phyloP scores from a whole-genome alignment of 179 eudicot genomes.

The Gypsophila paniculata region DNA sequence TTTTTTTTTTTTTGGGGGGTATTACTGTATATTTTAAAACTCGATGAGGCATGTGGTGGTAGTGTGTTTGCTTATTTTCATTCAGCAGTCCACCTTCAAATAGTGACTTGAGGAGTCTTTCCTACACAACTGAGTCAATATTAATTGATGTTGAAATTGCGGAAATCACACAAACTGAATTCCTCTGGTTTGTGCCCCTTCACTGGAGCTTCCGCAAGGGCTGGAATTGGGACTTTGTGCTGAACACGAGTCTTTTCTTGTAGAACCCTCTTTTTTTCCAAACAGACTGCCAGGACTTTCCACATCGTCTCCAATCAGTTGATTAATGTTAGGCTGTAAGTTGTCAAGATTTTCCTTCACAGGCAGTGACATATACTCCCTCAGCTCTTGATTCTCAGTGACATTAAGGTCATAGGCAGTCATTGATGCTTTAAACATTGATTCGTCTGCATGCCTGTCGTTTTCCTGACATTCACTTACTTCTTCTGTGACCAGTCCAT shows the following conservation, averaged over 20 bases:
- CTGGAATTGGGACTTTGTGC: conserved; percentile 37
- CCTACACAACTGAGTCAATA: no score
- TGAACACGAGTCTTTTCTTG: conserved; percentile 4
- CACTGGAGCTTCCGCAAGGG: conserved; percentile 44
- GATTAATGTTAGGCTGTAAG: conserved; percentile 10
- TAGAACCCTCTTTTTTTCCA: not conserved
- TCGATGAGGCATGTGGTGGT: no score
- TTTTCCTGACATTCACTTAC: no score
- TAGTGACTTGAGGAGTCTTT: no score
- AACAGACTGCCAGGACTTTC: not conserved
- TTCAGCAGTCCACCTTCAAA: no score
- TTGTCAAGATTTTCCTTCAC: conserved; percentile 11
- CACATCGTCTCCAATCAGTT: conserved; percentile 5
- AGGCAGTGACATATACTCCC: conserved; percentile 25
- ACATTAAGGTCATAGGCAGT: conserved; percentile 27
- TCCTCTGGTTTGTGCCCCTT: conserved; percentile 37
- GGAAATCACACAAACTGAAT: no score
- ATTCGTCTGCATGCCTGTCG: conserved; percentile 19
- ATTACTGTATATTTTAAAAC: no score
- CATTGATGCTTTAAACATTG: conserved; percentile 31
- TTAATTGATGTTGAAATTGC: no score
- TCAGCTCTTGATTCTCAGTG: conserved; percentile 19
- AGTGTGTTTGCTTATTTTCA: no score
- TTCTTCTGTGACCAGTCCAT: conserved; percentile 32
- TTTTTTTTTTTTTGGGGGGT: no score